A percentile compares a stretch with the other conserved stretches of the same genome.
These are phyloP conservation scores for Boletus sp. DNA, from an alignment of 768 basidiomycete species.

Conservation along the genomic window DNA sequence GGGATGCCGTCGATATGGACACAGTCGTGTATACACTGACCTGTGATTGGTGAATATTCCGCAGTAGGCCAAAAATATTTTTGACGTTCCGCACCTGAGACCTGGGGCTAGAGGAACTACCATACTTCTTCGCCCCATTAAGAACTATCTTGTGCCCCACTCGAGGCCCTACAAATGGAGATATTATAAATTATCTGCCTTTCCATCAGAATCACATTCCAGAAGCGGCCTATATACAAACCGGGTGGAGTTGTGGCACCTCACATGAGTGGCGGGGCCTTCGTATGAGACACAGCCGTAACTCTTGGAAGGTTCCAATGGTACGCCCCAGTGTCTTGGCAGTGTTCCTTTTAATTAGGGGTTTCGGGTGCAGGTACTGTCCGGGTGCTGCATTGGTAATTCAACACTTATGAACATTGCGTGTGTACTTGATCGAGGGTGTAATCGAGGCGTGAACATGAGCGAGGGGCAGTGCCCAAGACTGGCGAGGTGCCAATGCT, in stretches of 20 bases:
- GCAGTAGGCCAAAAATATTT: not conserved
- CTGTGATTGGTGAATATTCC: not conserved
- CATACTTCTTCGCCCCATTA: too few relatives aligned
- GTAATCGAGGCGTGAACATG: not conserved
- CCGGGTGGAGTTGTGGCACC: not conserved
- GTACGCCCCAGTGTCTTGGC: slow-evolving; percentile 8
- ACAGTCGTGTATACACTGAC: not conserved
- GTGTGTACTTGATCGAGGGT: not conserved
- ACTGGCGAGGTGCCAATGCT: not conserved
- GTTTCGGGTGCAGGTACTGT: not conserved
- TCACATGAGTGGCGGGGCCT: not conserved
- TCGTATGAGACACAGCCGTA: slow-evolving; percentile 1
- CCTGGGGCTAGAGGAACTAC: not conserved
- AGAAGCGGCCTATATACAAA: not conserved
- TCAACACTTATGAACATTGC: not conserved
- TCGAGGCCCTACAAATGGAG: not conserved
- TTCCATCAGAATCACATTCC: not conserved
- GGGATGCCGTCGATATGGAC: slow-evolving; percentile 6
- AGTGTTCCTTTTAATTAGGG: slow-evolving; percentile 1
- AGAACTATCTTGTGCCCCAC: not conserved
- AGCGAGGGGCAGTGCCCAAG: not conserved
- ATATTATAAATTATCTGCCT: not conserved
- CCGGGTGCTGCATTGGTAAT: not conserved
- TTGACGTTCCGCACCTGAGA: not conserved
- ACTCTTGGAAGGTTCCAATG: not conserved